Conservation (phyloP, 2,329 filamentous ascomycete genomes). For the Exophiala dermatitidis region DNA sequence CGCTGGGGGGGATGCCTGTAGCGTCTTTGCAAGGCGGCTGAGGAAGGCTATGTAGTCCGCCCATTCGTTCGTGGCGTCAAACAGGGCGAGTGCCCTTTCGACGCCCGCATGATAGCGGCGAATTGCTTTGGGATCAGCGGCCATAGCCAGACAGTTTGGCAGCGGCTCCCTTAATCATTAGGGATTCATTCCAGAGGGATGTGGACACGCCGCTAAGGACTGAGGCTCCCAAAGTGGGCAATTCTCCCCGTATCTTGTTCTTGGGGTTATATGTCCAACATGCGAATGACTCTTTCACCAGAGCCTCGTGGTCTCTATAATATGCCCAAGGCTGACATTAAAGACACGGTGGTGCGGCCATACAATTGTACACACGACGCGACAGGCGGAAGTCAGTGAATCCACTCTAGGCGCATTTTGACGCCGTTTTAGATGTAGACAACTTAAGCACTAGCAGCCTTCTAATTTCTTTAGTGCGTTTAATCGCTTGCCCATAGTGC, state of each 20-base stretch:
- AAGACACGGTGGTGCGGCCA: not conserved
- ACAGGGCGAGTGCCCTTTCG: conserved; percentile 78
- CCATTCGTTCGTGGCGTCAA: conserved; percentile 96
- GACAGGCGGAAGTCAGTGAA: too few species aligned
- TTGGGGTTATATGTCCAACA: too few species aligned
- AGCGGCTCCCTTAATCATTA: not conserved
- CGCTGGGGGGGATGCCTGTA: conserved; percentile 70
- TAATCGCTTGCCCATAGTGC: too few species aligned
- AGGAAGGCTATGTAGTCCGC: conserved; percentile 98
- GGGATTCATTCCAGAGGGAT: too few species aligned
- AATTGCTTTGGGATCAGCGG: conserved; percentile 57
- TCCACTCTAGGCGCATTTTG: too few species aligned
- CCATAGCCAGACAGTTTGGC: conserved; percentile 8
- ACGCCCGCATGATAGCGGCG: conserved; percentile 85
- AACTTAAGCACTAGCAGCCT: too few species aligned
- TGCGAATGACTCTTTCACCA: not conserved
- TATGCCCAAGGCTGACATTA: not conserved
- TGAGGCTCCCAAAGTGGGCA: too few species aligned
- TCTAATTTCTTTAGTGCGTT: too few species aligned
- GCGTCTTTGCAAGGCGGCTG: conserved; percentile 81
- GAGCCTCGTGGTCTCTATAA: not conserved
- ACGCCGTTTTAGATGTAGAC: too few species aligned
- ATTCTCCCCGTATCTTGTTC: too few species aligned
- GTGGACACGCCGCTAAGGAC: not conserved
- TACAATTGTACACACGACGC: too few species aligned